Evolutionary conservation across 352 stramenopile species (phyloP).

Genomic region (Phytopythium litorale): DNA sequence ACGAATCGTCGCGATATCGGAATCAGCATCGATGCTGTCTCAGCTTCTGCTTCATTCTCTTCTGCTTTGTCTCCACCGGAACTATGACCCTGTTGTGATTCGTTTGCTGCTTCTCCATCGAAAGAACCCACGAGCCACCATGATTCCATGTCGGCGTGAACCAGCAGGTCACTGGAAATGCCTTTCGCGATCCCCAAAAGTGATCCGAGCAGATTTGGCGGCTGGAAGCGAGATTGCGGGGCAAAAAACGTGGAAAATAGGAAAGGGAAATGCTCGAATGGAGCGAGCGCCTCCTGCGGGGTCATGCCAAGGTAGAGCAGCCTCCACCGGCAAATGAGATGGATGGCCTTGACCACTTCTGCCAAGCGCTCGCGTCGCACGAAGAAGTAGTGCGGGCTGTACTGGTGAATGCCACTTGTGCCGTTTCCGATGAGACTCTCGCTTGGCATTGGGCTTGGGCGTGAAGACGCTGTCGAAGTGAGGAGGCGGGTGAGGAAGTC

Average conservation of each 20-base stretch:
- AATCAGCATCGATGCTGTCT: neutral
- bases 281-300: constrained; percentile 37
- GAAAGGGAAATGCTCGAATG: constrained; percentile 49
- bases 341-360: constrained; percentile 34
- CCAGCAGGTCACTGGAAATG: constrained; percentile 16
- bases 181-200: constrained; percentile 31
- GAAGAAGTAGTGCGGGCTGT: constrained; percentile 47
- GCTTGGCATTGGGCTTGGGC: neutral
- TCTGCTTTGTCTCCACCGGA: neutral
- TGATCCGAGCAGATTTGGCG: constrained; percentile 24
- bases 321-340: constrained; percentile 62
- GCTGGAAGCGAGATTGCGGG: constrained; percentile 11
- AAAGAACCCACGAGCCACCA: neutral
- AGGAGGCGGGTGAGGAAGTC: constrained; percentile 37
- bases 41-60: neutral
- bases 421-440: neutral
- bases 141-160: neutral
- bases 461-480: neutral
- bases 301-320: constrained; percentile 45
- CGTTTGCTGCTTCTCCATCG: neutral
- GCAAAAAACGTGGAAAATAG: constrained; percentile 32
- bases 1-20: neutral
- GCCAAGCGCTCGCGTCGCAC: constrained; percentile 26
- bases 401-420: neutral
- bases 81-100: neutral